Conservation (phyloP, 129 eudicot species). For the Calendula officinalis region DNA sequence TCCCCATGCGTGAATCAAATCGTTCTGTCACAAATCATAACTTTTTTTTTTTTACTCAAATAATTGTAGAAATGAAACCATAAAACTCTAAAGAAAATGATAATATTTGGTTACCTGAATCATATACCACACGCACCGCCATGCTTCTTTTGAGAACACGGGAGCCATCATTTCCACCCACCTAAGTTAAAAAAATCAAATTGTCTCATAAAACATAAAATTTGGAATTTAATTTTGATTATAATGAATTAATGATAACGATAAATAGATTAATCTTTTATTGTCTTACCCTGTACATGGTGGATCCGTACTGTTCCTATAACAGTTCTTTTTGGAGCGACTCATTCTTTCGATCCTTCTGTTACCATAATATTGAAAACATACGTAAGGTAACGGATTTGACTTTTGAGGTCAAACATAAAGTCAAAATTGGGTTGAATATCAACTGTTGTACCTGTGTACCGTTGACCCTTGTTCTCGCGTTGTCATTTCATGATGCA, state of each 20-base stretch:
- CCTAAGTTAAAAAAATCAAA: conserved; percentile 34
- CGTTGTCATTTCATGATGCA: conserved; percentile 77
- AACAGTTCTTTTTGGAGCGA: conserved; percentile 60
- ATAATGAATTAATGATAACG: not conserved
- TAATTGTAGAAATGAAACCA: not conserved
- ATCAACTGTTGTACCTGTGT: conserved; percentile 51
- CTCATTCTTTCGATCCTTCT: conserved; percentile 56
- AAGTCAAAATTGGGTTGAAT: conserved; percentile 10
- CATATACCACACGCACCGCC: conserved; percentile 94
- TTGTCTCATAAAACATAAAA: not conserved
- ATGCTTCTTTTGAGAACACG: conserved; percentile 79
- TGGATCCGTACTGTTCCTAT: conserved; percentile 67
- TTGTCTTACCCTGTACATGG: conserved; percentile 82
- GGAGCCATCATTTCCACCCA: conserved; percentile 99
- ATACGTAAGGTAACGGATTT: not conserved
- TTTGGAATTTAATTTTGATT: not conserved
- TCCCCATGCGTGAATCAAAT: conserved; percentile 92
- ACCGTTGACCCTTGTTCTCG: conserved; percentile 49
- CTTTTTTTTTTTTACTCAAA: not conserved
- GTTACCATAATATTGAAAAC: conserved; percentile 27
- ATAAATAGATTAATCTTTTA: conserved; percentile 4
- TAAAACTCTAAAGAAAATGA: conserved; percentile 1
- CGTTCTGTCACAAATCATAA: conserved; percentile 55
- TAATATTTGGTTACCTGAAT: conserved; percentile 63
- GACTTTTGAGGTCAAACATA: conserved; percentile 20